Conservation (phyloP, 139 green algal genomes). For the Chlorella sp. region DNA sequence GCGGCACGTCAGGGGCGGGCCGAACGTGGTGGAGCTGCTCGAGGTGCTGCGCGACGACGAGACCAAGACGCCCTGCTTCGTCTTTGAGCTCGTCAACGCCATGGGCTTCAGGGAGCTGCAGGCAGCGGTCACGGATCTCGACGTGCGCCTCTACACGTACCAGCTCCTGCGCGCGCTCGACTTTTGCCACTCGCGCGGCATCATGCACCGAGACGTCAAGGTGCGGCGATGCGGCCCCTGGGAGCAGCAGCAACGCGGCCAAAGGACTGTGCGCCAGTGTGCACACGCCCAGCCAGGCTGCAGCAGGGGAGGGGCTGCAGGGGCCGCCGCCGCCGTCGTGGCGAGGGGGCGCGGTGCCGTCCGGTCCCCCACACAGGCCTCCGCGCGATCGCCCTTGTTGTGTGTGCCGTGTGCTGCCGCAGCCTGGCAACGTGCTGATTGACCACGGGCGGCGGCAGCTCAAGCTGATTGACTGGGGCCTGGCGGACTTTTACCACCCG, state of each 20-base stretch:
- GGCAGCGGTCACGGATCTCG: conserved; percentile 83
- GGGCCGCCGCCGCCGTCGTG: too few relatives aligned
- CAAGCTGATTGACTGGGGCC: conserved; percentile 97
- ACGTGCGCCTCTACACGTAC: conserved; percentile 96
- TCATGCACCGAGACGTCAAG: conserved; percentile 85
- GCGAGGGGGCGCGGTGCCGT: too few relatives aligned
- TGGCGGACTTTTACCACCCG: conserved; percentile 99
- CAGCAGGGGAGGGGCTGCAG: too few relatives aligned
- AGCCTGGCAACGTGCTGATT: conserved; percentile 84
- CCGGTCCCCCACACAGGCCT: too few relatives aligned
- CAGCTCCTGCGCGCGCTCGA: conserved; percentile 94
- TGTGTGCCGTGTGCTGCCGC: too few relatives aligned
- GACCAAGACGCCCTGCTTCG: conserved; percentile 91
- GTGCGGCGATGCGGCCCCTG: too few relatives aligned
- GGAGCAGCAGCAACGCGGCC: too few relatives aligned
- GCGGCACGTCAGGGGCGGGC: conserved; percentile 90
- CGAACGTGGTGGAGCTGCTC: conserved; percentile 95
- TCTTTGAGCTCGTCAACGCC: conserved; percentile 80
- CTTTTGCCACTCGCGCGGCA: conserved; percentile 84
- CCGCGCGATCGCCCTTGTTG: too few relatives aligned
- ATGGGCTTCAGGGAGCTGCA: conserved; percentile 74
- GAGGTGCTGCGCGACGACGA: conserved; percentile 93
- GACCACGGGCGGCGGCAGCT: conserved; percentile 89
- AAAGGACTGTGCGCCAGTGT: too few relatives aligned
- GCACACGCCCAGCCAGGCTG: not conserved